Evolutionary conservation across 805 yeast genomes (phyloP), one percentile per base, ranked within the genome.

Genomic region (Zygoascus tannicola): DNA sequence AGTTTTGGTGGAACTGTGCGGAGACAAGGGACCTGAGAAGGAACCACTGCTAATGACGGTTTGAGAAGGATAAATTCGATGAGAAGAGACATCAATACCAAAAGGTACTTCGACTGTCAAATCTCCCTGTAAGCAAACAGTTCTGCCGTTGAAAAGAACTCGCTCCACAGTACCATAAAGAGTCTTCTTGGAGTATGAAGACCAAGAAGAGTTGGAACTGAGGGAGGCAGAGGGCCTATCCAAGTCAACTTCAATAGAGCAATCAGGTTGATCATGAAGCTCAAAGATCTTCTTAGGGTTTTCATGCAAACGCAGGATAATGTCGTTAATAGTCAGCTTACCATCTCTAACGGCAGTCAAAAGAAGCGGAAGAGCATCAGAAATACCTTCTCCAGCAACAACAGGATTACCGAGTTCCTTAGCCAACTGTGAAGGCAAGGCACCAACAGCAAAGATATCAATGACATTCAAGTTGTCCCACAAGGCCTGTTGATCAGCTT

Each of bases 381-480:
- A 69, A 56, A 85, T 72, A 56, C 95, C 95, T 48, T 79, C 67
- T 49, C 92, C 95, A 32, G 88, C 75, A 37, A 69, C 69, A 45
- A 76, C 71, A 42, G 74, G 69, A 55, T 78, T 63, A 40, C 83
- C 82, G 47, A 76, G 67, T 50, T 77, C 79, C 56, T 73, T 65
- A 36, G 94, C 85, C 45, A 88, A 68, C 50, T 74, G 69, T 41
- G 81, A 73, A 56, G 96, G 96, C 50, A 83, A 62, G 34, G 74
- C 71, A 51, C 97, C 97, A 53, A 88, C 70, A 18, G 95, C 79
- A 72, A 90, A 85, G 53, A 87, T 83, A 67, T 90, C 97, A 59
- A 90, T 74, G 37, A 73, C 69, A 23, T 67, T 73, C 53, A 90
- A 64, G 59, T 76, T 74, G 38, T 70, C 77, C 97, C 97, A 88